Conservation (phyloP, 2,329 filamentous ascomycete species). For the Akanthomyces uredinophilus region DNA sequence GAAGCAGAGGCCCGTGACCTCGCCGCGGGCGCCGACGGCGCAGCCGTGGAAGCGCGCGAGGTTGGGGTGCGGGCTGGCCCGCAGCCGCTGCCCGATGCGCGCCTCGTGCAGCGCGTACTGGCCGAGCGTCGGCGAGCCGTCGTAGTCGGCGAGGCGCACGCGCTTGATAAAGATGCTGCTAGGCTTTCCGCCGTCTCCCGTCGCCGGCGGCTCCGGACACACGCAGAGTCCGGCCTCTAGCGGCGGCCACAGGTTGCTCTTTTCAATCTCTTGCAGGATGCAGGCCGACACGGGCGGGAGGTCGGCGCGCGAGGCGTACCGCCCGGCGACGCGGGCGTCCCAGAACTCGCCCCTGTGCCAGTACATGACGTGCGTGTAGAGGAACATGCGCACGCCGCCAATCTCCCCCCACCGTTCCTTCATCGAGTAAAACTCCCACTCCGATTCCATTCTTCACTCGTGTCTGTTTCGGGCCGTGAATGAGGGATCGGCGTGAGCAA, state of each 20-base stretch:
- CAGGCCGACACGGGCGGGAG: neutral
- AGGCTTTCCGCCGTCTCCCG: too few relatives aligned
- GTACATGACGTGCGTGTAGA: constrained; percentile 1
- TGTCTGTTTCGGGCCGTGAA: too few relatives aligned
- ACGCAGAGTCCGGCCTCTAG: neutral
- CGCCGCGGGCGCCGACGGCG: neutral
- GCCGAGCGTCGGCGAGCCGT: neutral
- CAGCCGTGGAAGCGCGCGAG: constrained; percentile 1
- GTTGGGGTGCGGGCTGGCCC: neutral
- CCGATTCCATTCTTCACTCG: neutral
- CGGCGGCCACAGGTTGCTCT: neutral
- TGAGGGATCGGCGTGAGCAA: too few relatives aligned
- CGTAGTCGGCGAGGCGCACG: neutral
- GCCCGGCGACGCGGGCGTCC: neutral
- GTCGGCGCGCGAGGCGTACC: neutral
- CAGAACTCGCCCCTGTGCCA: neutral
- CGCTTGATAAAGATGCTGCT: neutral
- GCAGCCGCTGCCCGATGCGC: neutral
- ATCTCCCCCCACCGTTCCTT: constrained; percentile 2
- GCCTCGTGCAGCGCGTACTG: constrained; percentile 5
- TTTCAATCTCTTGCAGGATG: neutral
- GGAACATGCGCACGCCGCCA: neutral
- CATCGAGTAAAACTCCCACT: neutral
- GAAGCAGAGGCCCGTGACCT: neutral
- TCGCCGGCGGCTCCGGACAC: neutral